Conservation (phyloP, 2,329 filamentous ascomycete species). For the Sarocladiaceae sp. region DNA sequence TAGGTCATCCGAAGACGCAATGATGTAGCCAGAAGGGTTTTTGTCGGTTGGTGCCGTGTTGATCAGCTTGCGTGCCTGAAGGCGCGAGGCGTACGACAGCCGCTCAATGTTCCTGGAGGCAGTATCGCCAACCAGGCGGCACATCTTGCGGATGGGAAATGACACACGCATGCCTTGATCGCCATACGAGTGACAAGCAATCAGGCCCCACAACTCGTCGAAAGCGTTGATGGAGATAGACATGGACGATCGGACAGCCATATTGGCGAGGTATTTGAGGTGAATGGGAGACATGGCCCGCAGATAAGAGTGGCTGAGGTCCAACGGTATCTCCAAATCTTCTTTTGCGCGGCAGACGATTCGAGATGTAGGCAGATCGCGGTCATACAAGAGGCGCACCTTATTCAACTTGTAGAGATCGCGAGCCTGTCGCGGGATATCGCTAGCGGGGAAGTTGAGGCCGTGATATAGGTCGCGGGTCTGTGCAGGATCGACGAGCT, state of each 20-base stretch:
- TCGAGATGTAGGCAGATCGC: constrained; percentile 71
- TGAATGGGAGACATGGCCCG: constrained; percentile 89
- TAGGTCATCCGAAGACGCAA: constrained; percentile 81
- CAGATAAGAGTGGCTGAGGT: constrained; percentile 79
- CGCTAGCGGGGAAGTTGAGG: constrained; percentile 80
- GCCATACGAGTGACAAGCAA: constrained; percentile 80
- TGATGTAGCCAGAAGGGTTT: constrained; percentile 84
- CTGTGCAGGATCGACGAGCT: constrained; percentile 72
- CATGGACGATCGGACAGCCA: constrained; percentile 92
- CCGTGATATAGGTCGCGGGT: constrained; percentile 83
- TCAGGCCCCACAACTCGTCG: constrained; percentile 78
- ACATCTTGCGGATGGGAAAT: constrained; percentile 90
- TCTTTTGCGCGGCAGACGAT: constrained; percentile 72
- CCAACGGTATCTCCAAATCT: constrained; percentile 68
- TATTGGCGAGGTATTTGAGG: constrained; percentile 78
- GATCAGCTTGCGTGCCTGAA: constrained; percentile 83
- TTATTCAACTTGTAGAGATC: constrained; percentile 90
- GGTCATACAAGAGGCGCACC: constrained; percentile 79
- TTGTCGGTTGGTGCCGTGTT: constrained; percentile 75
- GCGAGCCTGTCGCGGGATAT: constrained; percentile 77
- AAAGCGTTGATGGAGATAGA: constrained; percentile 89
- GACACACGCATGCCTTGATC: constrained; percentile 77
- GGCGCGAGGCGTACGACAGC: constrained; percentile 74
- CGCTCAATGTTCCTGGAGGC: constrained; percentile 84
- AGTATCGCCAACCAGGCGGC: constrained; percentile 76